Evolutionary conservation across 495 filamentous ascomycete genomes (phyloP).

Genomic region (Penicillium bialowiezense): DNA sequence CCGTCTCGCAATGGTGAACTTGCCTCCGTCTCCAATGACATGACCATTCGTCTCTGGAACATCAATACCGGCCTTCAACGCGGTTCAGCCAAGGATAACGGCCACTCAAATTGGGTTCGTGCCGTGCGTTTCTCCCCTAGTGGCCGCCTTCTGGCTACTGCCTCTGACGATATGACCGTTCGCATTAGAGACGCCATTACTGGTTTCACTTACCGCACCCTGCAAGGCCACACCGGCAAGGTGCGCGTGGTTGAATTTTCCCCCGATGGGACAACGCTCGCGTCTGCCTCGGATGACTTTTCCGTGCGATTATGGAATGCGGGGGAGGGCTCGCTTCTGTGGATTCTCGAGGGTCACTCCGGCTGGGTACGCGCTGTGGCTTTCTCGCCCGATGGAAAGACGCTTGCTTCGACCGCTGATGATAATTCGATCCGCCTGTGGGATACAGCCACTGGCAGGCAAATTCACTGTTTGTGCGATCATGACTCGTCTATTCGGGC

Average conservation of each 20-base stretch:
- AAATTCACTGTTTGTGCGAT: neutral
- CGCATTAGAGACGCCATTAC: slow-evolving; percentile 8
- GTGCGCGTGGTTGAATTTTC: slow-evolving; percentile 7
- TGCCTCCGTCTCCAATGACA: slow-evolving; percentile 8
- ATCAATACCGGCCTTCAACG: slow-evolving; percentile 6
- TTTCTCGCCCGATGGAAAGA: slow-evolving; percentile 18
- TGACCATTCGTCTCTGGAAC: slow-evolving; percentile 10
- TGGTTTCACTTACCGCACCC: slow-evolving; percentile 8
- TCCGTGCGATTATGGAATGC: slow-evolving; percentile 7
- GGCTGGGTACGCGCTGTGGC: slow-evolving; percentile 10
- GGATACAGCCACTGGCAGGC: slow-evolving; percentile 11
- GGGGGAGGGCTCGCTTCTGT: neutral
- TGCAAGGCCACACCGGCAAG: slow-evolving; percentile 8
- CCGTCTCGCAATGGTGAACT: slow-evolving; percentile 4
- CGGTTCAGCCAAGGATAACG: slow-evolving; percentile 2
- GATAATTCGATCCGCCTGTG: slow-evolving; percentile 17
- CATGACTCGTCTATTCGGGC: slow-evolving; percentile 2
- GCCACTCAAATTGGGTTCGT: slow-evolving; percentile 6
- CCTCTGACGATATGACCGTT: slow-evolving; percentile 8
- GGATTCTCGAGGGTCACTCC: slow-evolving; percentile 9
- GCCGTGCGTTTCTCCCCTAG: slow-evolving; percentile 3
- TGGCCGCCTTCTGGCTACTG: slow-evolving; percentile 7
- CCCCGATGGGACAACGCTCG: slow-evolving; percentile 4
- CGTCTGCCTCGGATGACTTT: slow-evolving; percentile 6
- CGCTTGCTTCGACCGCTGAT: slow-evolving; percentile 10